Base-by-base conservation (phyloP, 306 rosid genomes). In the Hylodesmum podocarpum region DNA sequence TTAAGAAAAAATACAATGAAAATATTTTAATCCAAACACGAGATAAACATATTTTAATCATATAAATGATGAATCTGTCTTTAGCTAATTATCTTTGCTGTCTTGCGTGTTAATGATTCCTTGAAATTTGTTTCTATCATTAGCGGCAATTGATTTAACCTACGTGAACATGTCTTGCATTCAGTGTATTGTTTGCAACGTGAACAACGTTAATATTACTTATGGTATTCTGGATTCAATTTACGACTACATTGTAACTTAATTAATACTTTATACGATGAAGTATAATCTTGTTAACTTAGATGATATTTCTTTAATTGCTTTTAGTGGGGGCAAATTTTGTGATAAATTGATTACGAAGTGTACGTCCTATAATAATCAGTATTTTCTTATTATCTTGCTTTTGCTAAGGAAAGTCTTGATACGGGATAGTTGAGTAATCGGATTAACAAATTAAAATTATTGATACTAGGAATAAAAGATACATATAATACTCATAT, bases 21-120 rank as follows among this genome's bases (percentile, higher is more conserved):
- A 1, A 16, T 16, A 18, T 6, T 16, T 49, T 49, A 49, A 49
- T 49, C 25, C 9, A 16, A 16, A 49, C 24, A 6, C 24, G 25
- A 6, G 16, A 15, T 46, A n/a, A 46, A 51, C 58, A 51, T 63
- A 53, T 76, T 53, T 70, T 49, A 68, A 47, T 39, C 11, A 39
- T 39, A 22, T 54, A 21, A 41, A 39, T 66, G 80, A 66, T 29
- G 61, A 41, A 46, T 47, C 72, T 34, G 22, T 31, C 46, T 59
- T 69, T 47, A 83, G 16, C 3, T 44, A 41, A 41, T 41, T 15
- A 49, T 78, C 53, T 44, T 78, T 66, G 77, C 37, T 29, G 62
- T 47, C 77, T 83, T 78, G 86, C 81, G 78, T 78, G 75, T 43
- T 74, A 31, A 43, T 22, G 29, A 8, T 78, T 82, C 66, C 49